Evolutionary conservation across 1,284 basidiomycete species (phyloP).

Genomic region (Uromyces viciae-fabae): DNA sequence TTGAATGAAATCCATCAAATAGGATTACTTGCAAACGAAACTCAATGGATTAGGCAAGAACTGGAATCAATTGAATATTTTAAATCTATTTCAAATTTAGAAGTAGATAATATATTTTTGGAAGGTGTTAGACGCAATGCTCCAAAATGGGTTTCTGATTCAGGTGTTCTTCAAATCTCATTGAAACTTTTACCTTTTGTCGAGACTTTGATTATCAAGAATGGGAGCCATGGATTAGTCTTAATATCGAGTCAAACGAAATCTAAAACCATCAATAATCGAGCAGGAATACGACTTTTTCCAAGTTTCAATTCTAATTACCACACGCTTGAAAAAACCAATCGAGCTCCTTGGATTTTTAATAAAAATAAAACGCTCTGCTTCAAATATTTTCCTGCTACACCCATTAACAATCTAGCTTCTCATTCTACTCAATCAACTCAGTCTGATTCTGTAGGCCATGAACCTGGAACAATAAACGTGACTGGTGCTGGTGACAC

Average conservation of each 20-base stretch:
- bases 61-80: constrained; percentile 4
- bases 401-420: not conserved
- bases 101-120: constrained; percentile 1
- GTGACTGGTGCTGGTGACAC: constrained; percentile 89
- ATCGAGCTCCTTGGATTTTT: constrained; percentile 26
- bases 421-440: not conserved
- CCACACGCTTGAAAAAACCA: too few species aligned
- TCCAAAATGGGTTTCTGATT: constrained; percentile 11
- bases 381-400: constrained; percentile 23
- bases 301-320: not conserved
- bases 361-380: not conserved
- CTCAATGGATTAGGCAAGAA: too few species aligned
- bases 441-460: too few species aligned
- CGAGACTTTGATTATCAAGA: constrained; percentile 17
- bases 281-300: not conserved
- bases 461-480: constrained; percentile 57
- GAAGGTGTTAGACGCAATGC: not conserved
- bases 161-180: constrained; percentile 19
- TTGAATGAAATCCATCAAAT: constrained; percentile 8
- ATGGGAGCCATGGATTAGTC: constrained; percentile 11
- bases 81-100: not conserved
- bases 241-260: not conserved
- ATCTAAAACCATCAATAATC: not conserved
- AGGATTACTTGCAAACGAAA: not conserved
- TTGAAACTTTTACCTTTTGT: constrained; percentile 16